These are phyloP conservation scores for Tremella fuciformis DNA, from an alignment of 768 basidiomycete genomes.

Conservation along the genomic window DNA sequence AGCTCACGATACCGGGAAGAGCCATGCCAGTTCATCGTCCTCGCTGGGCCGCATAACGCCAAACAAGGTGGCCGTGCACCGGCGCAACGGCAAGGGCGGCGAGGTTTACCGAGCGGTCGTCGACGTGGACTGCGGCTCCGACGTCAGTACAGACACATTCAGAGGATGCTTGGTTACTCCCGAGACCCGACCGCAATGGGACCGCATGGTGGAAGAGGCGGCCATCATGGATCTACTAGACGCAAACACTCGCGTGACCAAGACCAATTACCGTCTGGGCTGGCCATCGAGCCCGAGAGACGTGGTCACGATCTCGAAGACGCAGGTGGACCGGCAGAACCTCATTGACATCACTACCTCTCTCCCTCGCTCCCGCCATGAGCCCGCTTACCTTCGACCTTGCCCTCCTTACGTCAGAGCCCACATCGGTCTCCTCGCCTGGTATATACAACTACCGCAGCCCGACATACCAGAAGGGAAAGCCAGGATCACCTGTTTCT, in stretches of 20 bases:
- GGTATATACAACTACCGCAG: conserved; percentile 75
- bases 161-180: conserved; percentile 83
- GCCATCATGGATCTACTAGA: conserved; percentile 82
- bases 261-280: conserved; percentile 86
- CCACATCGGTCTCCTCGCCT: conserved; percentile 79
- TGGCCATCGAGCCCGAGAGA: conserved; percentile 98
- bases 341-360: conserved; percentile 89
- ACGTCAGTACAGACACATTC: conserved; percentile 63
- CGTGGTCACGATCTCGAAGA: conserved; percentile 85
- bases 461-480: conserved; percentile 32
- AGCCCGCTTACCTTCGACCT: conserved; percentile 84
- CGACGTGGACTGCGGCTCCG: conserved; percentile 68
- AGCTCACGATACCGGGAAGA: conserved; percentile 46
- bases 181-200: conserved; percentile 79
- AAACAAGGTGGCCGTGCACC: conserved; percentile 72
- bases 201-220: conserved; percentile 84
- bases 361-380: conserved; percentile 83
- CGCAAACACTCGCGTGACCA: conserved; percentile 74
- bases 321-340: conserved; percentile 74
- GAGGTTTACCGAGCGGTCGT: conserved; percentile 79
- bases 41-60: conserved; percentile 60
- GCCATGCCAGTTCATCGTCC: conserved; percentile 66
- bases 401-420: conserved; percentile 91
- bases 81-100: conserved; percentile 65
- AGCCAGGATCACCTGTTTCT: conserved; percentile 79